These are phyloP conservation scores for Aspergillus funiculosus DNA, from an alignment of 495 filamentous ascomycete species.

Conservation along the genomic window DNA sequence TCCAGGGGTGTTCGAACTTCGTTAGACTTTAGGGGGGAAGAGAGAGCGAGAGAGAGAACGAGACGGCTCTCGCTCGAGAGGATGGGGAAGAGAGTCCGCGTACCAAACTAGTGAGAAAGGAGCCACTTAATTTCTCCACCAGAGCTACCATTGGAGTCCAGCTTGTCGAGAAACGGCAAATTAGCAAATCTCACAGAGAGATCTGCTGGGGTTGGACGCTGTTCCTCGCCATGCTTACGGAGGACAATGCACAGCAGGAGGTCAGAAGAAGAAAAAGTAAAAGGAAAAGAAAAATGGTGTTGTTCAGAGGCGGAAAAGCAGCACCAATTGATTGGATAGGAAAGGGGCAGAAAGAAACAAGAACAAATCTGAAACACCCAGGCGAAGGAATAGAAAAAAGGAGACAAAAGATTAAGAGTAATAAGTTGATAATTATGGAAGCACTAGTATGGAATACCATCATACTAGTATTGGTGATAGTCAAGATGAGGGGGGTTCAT, in stretches of 20 bases:
- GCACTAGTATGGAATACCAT: too few species aligned
- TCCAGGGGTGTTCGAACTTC: constrained; percentile 40
- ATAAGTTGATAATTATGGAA: background rate
- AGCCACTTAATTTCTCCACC: constrained; percentile 28
- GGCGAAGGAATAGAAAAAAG: constrained; percentile 9
- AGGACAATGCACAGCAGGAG: too few species aligned
- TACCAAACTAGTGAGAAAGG: constrained; percentile 32
- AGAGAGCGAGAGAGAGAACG: too few species aligned
- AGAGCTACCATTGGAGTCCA: constrained; percentile 33
- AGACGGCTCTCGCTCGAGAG: too few species aligned
- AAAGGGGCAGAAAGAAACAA: constrained; percentile 15
- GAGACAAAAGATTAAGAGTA: constrained; percentile 1
- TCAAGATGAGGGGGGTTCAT: constrained; percentile 9
- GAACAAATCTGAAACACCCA: constrained; percentile 11
- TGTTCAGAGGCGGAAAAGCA: constrained; percentile 7
- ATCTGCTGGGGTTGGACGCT: background rate
- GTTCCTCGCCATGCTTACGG: constrained; percentile 2
- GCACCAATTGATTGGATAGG: constrained; percentile 5
- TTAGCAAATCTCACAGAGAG: background rate
- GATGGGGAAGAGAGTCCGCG: constrained; percentile 33
- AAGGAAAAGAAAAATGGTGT: background rate
- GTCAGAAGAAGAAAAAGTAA: background rate
- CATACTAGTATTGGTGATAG: too few species aligned
- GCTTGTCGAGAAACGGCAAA: constrained; percentile 6
- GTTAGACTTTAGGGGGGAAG: too few species aligned